phyloP scores from a whole-genome alignment of 441 rosid species.

The Brassica hybrid region DNA sequence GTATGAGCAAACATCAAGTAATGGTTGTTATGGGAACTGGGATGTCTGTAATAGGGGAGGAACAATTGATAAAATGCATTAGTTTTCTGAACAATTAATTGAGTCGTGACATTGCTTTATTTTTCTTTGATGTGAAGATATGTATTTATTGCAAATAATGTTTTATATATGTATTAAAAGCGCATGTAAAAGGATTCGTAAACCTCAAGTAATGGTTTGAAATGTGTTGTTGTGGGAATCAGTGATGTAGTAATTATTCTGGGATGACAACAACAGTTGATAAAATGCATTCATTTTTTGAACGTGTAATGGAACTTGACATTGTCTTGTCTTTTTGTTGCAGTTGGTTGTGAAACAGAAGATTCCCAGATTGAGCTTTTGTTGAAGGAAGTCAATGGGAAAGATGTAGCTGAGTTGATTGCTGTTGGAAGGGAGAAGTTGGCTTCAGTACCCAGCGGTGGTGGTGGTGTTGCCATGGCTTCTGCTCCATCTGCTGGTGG shows the following conservation, averaged over 20 bases:
- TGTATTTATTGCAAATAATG: too few relatives aligned
- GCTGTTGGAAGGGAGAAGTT: constrained; percentile 13
- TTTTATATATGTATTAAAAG: too few relatives aligned
- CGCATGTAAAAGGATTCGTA: too few relatives aligned
- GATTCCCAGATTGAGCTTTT: neutral
- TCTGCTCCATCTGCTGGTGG: constrained; percentile 52
- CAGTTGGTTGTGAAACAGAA: neutral
- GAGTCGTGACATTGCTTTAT: too few relatives aligned
- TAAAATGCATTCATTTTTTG: neutral
- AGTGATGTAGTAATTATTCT: neutral
- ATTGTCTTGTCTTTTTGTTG: neutral
- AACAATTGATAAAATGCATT: too few relatives aligned
- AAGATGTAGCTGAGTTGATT: neutral
- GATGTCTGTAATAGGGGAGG: too few relatives aligned
- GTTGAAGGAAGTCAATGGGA: constrained; percentile 6
- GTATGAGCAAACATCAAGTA: too few relatives aligned
- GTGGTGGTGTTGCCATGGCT: constrained; percentile 57
- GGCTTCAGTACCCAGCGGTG: neutral
- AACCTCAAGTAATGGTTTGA: neutral
- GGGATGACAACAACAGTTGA: neutral
- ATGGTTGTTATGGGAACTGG: too few relatives aligned
- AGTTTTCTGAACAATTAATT: too few relatives aligned
- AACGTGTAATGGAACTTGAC: neutral
- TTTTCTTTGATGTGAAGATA: too few relatives aligned
- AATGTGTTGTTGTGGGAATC: neutral